Percentiles rank a stretch among this genome's conserved stretches.
Evolutionary conservation across 768 basidiomycete genomes (phyloP).

Genomic region (Hericium coralloides): DNA sequence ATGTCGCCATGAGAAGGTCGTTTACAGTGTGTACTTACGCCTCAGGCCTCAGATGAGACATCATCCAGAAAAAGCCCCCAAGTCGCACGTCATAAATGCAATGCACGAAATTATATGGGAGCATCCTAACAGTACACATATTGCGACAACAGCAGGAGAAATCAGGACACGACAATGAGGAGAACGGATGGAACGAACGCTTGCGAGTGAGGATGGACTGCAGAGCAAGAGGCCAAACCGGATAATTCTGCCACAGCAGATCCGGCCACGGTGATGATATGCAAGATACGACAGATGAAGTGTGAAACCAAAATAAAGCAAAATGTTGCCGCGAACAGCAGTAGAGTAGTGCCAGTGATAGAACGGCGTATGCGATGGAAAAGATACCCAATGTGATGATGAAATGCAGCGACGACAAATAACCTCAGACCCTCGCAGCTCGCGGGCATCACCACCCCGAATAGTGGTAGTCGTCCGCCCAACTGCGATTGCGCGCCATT

Average conservation of each 20-base stretch:
- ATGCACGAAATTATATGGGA: slow-evolving; percentile 1
- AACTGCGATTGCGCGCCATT: slow-evolving; percentile 55
- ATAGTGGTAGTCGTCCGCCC: slow-evolving; percentile 60
- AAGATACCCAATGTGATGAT: background rate
- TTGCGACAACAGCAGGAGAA: slow-evolving; percentile 9
- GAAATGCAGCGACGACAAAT: background rate
- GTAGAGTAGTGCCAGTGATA: background rate
- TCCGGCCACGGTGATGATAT: background rate
- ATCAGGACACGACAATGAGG: slow-evolving; percentile 9
- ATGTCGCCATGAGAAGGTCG: too few species aligned
- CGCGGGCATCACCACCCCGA: slow-evolving; percentile 44
- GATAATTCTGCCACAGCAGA: background rate
- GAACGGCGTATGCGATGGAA: background rate
- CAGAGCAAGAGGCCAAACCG: background rate
- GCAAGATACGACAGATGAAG: background rate
- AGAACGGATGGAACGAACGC: slow-evolving; percentile 8
- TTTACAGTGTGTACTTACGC: too few species aligned
- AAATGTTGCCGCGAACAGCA: background rate
- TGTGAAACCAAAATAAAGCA: background rate
- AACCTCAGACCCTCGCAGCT: background rate
- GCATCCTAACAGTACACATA: slow-evolving; percentile 15
- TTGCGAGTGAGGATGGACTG: background rate
- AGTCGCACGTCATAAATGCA: background rate
- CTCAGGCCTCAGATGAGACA: too few species aligned
- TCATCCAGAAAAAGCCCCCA: too few species aligned